Evolutionary conservation across 768 basidiomycete genomes (phyloP).

Genomic region (Goffeauzyma gilvescens): DNA sequence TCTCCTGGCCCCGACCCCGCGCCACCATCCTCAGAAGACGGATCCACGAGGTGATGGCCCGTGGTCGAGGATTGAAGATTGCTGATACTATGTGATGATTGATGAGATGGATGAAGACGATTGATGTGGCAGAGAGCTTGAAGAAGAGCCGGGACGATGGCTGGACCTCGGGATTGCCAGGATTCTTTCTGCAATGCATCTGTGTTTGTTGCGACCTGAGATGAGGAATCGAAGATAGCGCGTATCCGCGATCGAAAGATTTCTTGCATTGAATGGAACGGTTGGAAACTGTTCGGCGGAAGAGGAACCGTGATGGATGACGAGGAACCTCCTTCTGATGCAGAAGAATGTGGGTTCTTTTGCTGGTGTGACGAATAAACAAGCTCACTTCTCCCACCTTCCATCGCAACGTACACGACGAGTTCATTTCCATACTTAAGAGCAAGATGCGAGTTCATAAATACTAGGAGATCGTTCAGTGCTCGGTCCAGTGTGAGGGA

Average conservation of each 20-base stretch:
- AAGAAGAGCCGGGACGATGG: constrained; percentile 70
- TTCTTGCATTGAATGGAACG: constrained; percentile 63
- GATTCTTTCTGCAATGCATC: no score
- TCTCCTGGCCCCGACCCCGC: neutral
- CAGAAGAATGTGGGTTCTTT: no score
- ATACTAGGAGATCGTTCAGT: constrained; percentile 67
- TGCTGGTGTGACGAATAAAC: constrained; percentile 62
- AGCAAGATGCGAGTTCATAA: constrained; percentile 83
- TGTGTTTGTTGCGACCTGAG: no score
- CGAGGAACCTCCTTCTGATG: constrained; percentile 14
- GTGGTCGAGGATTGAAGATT: constrained; percentile 18
- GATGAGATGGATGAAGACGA: constrained; percentile 36
- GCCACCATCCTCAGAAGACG: no score
- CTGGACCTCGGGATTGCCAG: no score
- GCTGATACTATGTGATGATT: constrained; percentile 1
- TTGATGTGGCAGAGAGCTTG: constrained; percentile 80
- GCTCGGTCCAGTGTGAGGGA: constrained; percentile 48
- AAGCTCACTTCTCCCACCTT: constrained; percentile 41
- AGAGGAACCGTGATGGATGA: constrained; percentile 9
- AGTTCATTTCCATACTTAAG: constrained; percentile 77
- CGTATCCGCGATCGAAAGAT: no score
- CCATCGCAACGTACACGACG: constrained; percentile 63
- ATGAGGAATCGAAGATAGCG: no score
- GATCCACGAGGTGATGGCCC: constrained; percentile 12
- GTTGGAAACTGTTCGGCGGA: constrained; percentile 54